Evolutionary conservation across 345 rosid genomes (phyloP), one percentile per base, ranked within the genome.

Genomic region (Kernera saxatilis): DNA sequence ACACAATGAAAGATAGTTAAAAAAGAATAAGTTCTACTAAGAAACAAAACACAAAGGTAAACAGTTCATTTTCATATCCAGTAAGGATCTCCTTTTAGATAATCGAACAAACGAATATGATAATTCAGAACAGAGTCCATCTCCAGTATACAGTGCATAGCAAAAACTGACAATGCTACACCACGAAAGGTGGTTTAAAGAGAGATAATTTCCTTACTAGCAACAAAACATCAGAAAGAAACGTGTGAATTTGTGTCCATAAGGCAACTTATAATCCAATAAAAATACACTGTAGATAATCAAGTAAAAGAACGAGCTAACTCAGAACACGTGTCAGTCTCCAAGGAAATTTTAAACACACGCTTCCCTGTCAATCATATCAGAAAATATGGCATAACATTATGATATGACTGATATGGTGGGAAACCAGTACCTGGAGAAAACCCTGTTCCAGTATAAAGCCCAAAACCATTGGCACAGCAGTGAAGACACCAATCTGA

Each of bases 401-500:
- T 43, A 27, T 30, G 37, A 36, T 36, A 39, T 35, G 61, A 59
- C 53, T 40, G 59, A 50, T 58, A 49, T 52, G 67, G 36, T 53
- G 39, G 26, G 18, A 48, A 74, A 23, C 26, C 27, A 23, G 45
- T 41, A 77, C 80, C 80, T 67, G 77, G 15, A 77, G 80, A 67
- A 77, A 77, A 77, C 80, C 80, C 15, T 60, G 70, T 61, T 77
- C 80, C 70, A 77, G 60, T 44, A 77, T 71, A 61, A 77, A 77
- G 26, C 95, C 95, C 84, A 94, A 82, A 82, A 94, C 8, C 99
- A 94, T 94, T 54, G 99, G 99, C 73, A 94, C 90, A 52, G 99
- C 99, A 41, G 95, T 83, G 68, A 94, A 91, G 69, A 89, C 71
- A 82, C 99, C 96, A 83, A 94, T 91, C 77, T 94, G 99, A 76